Base-by-base conservation (phyloP, 2,329 filamentous ascomycete species). In the Eurotiales sp. region DNA sequence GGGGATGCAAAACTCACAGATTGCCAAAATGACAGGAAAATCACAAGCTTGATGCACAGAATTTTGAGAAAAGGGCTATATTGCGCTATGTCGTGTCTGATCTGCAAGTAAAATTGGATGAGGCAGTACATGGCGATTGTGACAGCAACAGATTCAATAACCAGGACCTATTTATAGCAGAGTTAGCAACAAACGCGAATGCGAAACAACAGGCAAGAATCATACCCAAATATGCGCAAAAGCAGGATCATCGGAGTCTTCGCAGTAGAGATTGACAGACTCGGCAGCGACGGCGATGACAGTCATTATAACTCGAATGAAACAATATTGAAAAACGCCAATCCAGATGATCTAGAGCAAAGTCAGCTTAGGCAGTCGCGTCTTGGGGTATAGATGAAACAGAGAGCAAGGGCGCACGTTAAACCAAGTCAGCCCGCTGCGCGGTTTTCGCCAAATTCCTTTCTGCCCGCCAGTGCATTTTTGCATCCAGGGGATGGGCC, bases 11-110 rank as follows among this genome's bases (percentile, higher is more conserved):
- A 29, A 57, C 72, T 58, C 60, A 78, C 75, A 39, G 73, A 76
- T 64, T 95, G 90, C 89, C 90, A 95, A 69, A 95, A 95, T 29
- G 86, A 90, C 59, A 95, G 79, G 75, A 95, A 95, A 62, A 95
- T 90, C 63, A 95, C 89, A 23, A 95, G 79, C 71, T 95, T 95
- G 72, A 95, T 93, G 62, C 88, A 87, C 22, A 90, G 65, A 22
- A 95, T 84, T 69, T 95, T 95, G 56, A 92, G 69, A 57, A 92
- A 86, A 0, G 88, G 87, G 15, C 73, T 77, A 64, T 93, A 82
- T 47, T 85, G 78, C 8, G 78, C 76, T 22, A 95, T 77, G 53
- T 88, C 81, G 1, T 77, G 71, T 56, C 82, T 84, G 42, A 93
- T 76, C 67, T 95, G 88, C 22, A 87, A 68, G 67, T 95, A 95